Conservation (phyloP, 2,329 filamentous ascomycete species). For the Tetracladium maxilliforme region DNA sequence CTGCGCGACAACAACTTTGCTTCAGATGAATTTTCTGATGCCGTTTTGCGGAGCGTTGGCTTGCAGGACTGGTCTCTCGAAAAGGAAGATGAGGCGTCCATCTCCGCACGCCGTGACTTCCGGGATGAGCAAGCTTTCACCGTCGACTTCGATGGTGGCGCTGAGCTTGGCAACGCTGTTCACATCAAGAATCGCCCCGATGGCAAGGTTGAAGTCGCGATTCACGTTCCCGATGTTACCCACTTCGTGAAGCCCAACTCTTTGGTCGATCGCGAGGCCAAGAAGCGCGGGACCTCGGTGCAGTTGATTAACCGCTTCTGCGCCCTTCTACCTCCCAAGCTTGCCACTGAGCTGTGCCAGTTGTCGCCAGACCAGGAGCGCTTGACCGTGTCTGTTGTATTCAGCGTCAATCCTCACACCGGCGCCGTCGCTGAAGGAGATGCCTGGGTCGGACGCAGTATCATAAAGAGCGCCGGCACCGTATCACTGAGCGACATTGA, state of each 20-base stretch:
- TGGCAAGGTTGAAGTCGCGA: conserved; percentile 82
- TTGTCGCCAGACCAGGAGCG: conserved; percentile 77
- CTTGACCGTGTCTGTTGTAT: conserved; percentile 82
- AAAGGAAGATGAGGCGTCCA: conserved; percentile 62
- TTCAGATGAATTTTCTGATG: conserved; percentile 93
- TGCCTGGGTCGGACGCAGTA: conserved; percentile 83
- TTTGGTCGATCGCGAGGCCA: conserved; percentile 89
- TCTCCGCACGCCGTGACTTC: conserved; percentile 76
- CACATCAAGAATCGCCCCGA: conserved; percentile 77
- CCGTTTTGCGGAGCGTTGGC: conserved; percentile 82
- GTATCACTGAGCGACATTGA: conserved; percentile 79
- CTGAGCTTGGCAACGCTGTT: conserved; percentile 82
- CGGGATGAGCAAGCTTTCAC: conserved; percentile 81
- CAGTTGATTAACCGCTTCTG: conserved; percentile 77
- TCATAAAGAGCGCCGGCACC: conserved; percentile 84
- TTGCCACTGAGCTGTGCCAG: conserved; percentile 79
- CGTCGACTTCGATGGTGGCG: conserved; percentile 75
- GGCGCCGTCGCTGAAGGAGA: conserved; percentile 72
- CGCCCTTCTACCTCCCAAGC: conserved; percentile 75
- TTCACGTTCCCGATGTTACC: conserved; percentile 88
- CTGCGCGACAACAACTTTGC: conserved; percentile 98
- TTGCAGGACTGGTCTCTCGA: conserved; percentile 82
- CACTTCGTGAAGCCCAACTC: conserved; percentile 97
- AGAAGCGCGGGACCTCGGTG: conserved; percentile 93
- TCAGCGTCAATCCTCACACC: conserved; percentile 72